Base-by-base conservation (phyloP, 441 rosid species). In the Jatropha podagrica region DNA sequence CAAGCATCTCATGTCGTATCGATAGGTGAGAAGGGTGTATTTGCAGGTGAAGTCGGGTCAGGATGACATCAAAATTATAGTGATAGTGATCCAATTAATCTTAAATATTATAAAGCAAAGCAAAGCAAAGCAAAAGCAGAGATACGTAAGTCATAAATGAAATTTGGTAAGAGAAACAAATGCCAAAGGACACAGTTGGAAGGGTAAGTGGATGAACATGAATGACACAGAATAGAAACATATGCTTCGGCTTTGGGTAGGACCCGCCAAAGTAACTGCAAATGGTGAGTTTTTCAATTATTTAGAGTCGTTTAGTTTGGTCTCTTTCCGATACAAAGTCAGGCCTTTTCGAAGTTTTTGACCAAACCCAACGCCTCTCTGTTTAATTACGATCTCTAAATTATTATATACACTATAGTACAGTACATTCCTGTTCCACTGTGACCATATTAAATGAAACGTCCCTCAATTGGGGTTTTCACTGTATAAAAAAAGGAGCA, bases 351-450 rank as follows among this genome's bases (percentile, higher is more conserved):
- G 76, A 79, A 77, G 63, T 72, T 74, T 64, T 75, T 74, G 81
- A 71, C 79, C 71, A 44, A 61, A 64, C 64, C 56, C 56, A 42
- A 70, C 26, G 4, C 8, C 32, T 32, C 32, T 32, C 32, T 32
- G 2, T 32, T 32, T 32, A 32, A 32, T 32, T 32, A 32, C 32
- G 32, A 32, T 42, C 46, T 4, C 3, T 17, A 18, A 11, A 51
- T 51, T 12, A 51, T 8, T 42, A 42, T 48, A n/a, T 14, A 48
- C 38, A 68, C 32, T 67, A 74, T 52, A 17, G 85, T 82, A 80
- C 87, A 17, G 85, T 82, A 80, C 87, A 80, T 75, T 82, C 54
- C 76, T 80, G 83, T 74, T 78, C 62, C 75, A 12, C 85, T 81
- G 76, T 46, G 66, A 68, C 63, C 68, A 5, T 79, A 83, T 20